A percentile compares a stretch with the other conserved stretches of the same genome.
Evolutionary conservation across 768 basidiomycete species (phyloP).

Genomic region (Boletus reticuloceps): DNA sequence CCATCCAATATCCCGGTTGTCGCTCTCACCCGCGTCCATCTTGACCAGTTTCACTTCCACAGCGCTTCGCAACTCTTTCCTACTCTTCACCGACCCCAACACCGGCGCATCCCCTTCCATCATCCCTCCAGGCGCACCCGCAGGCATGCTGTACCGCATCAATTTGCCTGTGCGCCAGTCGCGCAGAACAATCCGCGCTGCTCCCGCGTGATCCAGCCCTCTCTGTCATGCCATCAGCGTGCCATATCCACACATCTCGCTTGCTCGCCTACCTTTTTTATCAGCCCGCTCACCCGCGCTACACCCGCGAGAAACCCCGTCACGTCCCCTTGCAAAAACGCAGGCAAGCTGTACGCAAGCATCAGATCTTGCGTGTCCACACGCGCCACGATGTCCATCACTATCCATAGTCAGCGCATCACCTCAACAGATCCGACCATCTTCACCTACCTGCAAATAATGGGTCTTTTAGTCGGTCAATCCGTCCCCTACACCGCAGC

Average conservation of each 20-base stretch:
- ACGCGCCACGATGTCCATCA: constrained; percentile 63
- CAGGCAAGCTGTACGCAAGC: constrained; percentile 83
- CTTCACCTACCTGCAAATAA: constrained; percentile 56
- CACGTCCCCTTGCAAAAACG: constrained; percentile 65
- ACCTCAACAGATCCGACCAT: not conserved
- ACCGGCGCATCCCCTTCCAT: constrained; percentile 45
- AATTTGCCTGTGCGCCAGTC: constrained; percentile 83
- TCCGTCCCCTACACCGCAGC: constrained; percentile 73
- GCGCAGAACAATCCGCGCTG: constrained; percentile 75
- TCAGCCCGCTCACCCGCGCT: constrained; percentile 68
- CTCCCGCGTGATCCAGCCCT: constrained; percentile 71
- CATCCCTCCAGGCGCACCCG: constrained; percentile 19
- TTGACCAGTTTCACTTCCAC: constrained; percentile 55
- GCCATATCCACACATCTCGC: not conserved
- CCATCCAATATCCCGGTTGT: constrained; percentile 41
- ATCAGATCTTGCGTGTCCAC: constrained; percentile 81
- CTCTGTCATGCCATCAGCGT: constrained; percentile 42
- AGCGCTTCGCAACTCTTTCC: constrained; percentile 67
- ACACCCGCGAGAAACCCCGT: constrained; percentile 74
- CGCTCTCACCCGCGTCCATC: constrained; percentile 39
- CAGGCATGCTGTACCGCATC: constrained; percentile 66
- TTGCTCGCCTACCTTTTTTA: constrained; percentile 63
- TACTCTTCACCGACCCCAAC: constrained; percentile 44
- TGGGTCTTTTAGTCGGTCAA: constrained; percentile 85
- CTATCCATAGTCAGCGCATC: constrained; percentile 36